phyloP scores from a whole-genome alignment of 495 filamentous ascomycete species.

The Extremus antarcticus region DNA sequence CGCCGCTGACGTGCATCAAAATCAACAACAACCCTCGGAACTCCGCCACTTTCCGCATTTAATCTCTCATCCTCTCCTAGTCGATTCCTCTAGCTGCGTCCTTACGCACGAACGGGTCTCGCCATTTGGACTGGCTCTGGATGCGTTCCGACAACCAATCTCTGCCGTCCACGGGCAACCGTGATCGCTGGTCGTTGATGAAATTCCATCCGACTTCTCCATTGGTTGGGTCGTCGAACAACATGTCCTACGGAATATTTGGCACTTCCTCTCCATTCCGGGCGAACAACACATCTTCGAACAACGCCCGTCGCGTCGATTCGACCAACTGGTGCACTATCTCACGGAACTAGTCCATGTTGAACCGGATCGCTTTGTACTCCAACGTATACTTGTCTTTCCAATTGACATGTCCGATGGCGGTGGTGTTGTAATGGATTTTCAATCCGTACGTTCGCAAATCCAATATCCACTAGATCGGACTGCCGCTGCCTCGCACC shows the following conservation, averaged over 20 bases:
- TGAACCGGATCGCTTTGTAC: not conserved
- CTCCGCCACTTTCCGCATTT: not conserved
- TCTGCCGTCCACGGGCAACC: not conserved
- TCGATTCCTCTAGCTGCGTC: not conserved
- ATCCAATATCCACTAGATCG: constrained; percentile 10
- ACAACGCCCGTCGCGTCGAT: not conserved
- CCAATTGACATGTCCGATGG: constrained; percentile 9
- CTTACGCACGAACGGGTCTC: not conserved
- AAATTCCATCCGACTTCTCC: not conserved
- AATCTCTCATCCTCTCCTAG: not conserved
- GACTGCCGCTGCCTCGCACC: constrained; percentile 6
- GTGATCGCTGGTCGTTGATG: not conserved
- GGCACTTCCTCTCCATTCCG: not conserved
- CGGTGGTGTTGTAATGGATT: constrained; percentile 26
- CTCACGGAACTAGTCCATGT: not conserved
- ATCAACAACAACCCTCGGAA: constrained; percentile 16
- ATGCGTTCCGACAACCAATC: not conserved
- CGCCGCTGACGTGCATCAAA: constrained; percentile 20
- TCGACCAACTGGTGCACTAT: constrained; percentile 10
- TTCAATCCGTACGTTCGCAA: constrained; percentile 25
- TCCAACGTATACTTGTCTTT: constrained; percentile 2
- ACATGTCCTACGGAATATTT: not conserved
- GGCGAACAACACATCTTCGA: not conserved
- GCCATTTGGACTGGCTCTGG: not conserved
- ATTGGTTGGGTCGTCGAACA: not conserved